Evolutionary conservation across 176 grass and related monocot genomes (phyloP).

Genomic region (Avena atlantica): DNA sequence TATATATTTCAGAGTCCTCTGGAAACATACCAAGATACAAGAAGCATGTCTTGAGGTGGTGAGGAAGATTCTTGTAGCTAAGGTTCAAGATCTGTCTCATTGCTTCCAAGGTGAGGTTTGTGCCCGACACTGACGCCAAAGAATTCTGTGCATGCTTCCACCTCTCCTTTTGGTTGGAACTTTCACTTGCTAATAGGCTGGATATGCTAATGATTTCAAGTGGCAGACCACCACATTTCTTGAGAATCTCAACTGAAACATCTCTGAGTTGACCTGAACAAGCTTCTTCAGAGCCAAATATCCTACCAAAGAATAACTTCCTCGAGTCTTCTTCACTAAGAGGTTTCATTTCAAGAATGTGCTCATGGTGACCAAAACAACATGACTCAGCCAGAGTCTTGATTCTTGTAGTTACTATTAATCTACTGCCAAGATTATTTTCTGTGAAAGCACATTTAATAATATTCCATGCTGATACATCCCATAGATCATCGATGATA

Average conservation of each 20-base stretch:
- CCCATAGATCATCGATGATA: constrained; percentile 22
- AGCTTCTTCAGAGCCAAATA: constrained; percentile 16
- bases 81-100: constrained; percentile 19
- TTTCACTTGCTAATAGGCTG: constrained; percentile 17
- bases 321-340: constrained; percentile 17
- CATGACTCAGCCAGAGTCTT: constrained; percentile 1
- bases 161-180: neutral
- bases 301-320: constrained; percentile 6
- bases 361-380: neutral
- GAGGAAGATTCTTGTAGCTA: constrained; percentile 31
- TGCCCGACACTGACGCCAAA: constrained; percentile 13
- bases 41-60: constrained; percentile 18
- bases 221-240: constrained; percentile 20
- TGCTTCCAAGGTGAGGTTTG: constrained; percentile 19
- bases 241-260: constrained; percentile 16
- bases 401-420: constrained; percentile 26
- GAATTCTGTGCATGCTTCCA: neutral
- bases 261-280: constrained; percentile 14
- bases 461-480: constrained; percentile 13
- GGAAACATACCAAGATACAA: constrained; percentile 22
- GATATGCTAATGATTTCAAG: constrained; percentile 23
- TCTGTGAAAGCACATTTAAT: constrained; percentile 26
- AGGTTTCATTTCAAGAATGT: constrained; percentile 19
- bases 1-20: neutral
- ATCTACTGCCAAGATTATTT: constrained; percentile 17